Conservation (phyloP, 352 stramenopile species). For the Thraustochytrium striatum region DNA sequence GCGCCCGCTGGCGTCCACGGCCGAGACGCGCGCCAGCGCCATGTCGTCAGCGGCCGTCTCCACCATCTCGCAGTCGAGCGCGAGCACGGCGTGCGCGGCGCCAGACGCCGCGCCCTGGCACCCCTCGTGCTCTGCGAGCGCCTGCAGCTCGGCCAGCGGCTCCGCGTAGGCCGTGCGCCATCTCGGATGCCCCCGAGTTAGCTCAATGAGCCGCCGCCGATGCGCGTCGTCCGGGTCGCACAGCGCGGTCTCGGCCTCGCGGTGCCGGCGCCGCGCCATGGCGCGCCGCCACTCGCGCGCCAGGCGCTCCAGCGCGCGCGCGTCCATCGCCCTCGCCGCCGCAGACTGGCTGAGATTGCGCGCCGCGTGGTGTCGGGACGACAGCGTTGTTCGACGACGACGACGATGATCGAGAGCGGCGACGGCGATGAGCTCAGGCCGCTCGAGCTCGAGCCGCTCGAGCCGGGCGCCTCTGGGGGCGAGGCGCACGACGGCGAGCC, state of each 20-base stretch:
- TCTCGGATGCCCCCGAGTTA: background rate
- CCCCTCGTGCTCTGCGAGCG: background rate
- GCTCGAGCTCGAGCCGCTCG: too few relatives aligned
- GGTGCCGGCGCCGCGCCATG: background rate
- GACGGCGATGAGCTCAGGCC: too few relatives aligned
- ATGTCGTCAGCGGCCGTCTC: conserved; percentile 44
- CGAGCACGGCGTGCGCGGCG: background rate
- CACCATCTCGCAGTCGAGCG: conserved; percentile 42
- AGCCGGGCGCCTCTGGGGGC: too few relatives aligned
- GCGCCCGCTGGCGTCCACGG: conserved; percentile 12
- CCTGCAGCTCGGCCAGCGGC: background rate
- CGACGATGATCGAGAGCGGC: too few relatives aligned
- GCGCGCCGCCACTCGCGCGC: background rate
- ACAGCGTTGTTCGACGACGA: too few relatives aligned
- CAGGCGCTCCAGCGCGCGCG: background rate
- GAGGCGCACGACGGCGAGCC: too few relatives aligned
- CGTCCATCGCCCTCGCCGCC: background rate
- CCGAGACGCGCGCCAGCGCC: conserved; percentile 33
- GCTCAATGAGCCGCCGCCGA: background rate
- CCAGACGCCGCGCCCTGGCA: background rate
- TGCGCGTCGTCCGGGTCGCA: background rate
- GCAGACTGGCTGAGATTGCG: too few relatives aligned
- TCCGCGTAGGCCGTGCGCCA: conserved; percentile 3
- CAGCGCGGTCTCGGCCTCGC: conserved; percentile 9
- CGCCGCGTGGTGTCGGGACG: too few relatives aligned